These are phyloP conservation scores for Stagonosporopsis tanaceti DNA, from an alignment of 2,329 filamentous ascomycete genomes.

Conservation along the genomic window DNA sequence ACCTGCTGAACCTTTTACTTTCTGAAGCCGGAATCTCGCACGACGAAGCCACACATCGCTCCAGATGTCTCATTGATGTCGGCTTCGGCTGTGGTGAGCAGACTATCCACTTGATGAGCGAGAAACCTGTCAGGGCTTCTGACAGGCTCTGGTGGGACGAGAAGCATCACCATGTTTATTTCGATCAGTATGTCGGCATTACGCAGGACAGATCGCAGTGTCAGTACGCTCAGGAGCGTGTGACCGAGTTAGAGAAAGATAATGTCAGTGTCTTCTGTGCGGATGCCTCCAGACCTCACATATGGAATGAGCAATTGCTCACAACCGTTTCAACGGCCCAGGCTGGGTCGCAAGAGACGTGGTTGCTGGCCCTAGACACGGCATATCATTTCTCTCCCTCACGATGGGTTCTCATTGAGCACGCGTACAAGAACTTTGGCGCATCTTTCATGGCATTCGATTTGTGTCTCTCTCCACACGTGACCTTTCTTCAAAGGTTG, in stretches of 20 bases:
- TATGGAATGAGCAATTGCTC: constrained; percentile 50
- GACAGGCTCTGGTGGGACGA: constrained; percentile 31
- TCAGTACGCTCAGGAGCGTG: constrained; percentile 38
- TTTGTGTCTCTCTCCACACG: constrained; percentile 50
- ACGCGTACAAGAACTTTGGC: constrained; percentile 52
- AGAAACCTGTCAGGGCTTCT: constrained; percentile 16
- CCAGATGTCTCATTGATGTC: constrained; percentile 57
- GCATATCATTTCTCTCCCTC: constrained; percentile 66
- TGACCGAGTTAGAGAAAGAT: constrained; percentile 19
- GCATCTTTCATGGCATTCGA: constrained; percentile 66
- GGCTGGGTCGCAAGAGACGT: constrained; percentile 44
- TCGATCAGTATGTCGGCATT: constrained; percentile 59
- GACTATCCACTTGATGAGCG: constrained; percentile 55
- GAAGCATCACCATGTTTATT: constrained; percentile 10
- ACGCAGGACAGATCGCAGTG: constrained; percentile 60
- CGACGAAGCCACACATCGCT: background rate
- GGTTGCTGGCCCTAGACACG: constrained; percentile 65
- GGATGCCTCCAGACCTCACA: constrained; percentile 58
- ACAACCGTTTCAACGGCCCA: constrained; percentile 14
- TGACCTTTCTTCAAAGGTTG: constrained; percentile 31
- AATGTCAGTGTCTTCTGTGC: constrained; percentile 56
- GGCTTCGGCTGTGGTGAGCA: constrained; percentile 69
- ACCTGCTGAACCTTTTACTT: constrained; percentile 60
- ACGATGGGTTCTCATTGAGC: constrained; percentile 55
- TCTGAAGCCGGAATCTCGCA: constrained; percentile 51